A percentile compares a stretch with the other conserved stretches of the same genome.
These are phyloP conservation scores for Hypomyces perniciosus DNA, from an alignment of 2,329 filamentous ascomycete species.

Conservation along the genomic window DNA sequence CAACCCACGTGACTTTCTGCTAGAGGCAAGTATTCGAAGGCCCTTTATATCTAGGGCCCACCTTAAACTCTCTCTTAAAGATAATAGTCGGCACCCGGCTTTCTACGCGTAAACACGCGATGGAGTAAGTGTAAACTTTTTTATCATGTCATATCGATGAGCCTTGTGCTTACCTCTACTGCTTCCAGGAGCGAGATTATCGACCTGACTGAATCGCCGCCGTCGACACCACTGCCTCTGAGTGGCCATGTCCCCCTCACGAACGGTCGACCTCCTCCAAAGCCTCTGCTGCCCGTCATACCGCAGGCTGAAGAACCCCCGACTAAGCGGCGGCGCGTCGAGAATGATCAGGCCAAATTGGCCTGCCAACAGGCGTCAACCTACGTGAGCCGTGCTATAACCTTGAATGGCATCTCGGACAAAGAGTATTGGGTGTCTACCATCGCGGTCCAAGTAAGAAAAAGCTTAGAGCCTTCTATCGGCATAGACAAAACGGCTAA, in stretches of 20 bases:
- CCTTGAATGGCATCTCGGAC: constrained; percentile 19
- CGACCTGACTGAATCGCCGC: constrained; percentile 9
- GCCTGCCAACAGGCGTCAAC: constrained; percentile 17
- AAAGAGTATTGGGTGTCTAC: constrained; percentile 20
- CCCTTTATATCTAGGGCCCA: background rate
- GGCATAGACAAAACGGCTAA: constrained; percentile 8
- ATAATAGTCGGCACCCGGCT: background rate
- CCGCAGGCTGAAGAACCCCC: constrained; percentile 21
- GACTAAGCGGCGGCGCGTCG: constrained; percentile 26
- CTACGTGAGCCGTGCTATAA: constrained; percentile 20
- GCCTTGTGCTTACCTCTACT: constrained; percentile 12
- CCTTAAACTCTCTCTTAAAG: background rate
- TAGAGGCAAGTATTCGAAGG: background rate
- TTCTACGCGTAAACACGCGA: constrained; percentile 9
- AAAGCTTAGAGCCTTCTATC: background rate
- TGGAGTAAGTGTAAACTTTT: constrained; percentile 7
- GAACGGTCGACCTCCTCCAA: constrained; percentile 2
- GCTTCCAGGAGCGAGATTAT: constrained; percentile 7
- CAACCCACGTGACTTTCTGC: too few relatives aligned
- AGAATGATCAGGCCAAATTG: constrained; percentile 11
- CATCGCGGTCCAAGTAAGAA: constrained; percentile 27
- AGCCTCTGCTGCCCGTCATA: background rate
- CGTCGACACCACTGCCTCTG: constrained; percentile 3
- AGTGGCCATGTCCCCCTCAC: background rate
- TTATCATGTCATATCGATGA: background rate